Base-by-base conservation (phyloP, 2,329 filamentous ascomycete species). In the Malbranchea zuffiana region DNA sequence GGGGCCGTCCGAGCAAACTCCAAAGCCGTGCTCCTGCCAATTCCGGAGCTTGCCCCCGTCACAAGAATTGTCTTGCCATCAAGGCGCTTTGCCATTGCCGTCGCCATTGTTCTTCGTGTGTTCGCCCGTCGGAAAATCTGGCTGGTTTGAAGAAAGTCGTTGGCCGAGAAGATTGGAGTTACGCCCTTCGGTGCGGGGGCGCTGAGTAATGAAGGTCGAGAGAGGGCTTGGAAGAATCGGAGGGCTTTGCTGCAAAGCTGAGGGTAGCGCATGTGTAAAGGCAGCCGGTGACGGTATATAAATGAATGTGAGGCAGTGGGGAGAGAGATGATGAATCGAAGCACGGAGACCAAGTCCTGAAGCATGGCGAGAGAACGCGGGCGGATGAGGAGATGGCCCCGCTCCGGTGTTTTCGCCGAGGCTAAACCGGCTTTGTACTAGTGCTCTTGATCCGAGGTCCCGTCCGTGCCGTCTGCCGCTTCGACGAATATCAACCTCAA, bases 31-130 rank as follows among this genome's bases (percentile, higher is more conserved):
- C 59, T 63, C 41, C 51, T 75, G 16, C 90, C 90, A 60, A 98
- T 96, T 44, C 90, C 90, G 13, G 85, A 92, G 3, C 82, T 90
- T 20, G 90, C 90, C 39, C 90, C 90, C 4, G 90, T 96, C 45
- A 98, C 74, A 40, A 96, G 63, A 41, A 96, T 69, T 3, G 86
- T 96, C 68, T 96, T 96, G 72, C 86, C 86, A 53, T 81, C 73
- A 43, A 98, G 82, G 66, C 88, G 86, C 60, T 85, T 81, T 45
- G 72, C 72, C 63, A 82, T 77, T 54, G 80, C 76, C 25, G 83
- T 74, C 16, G 71, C 62, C 75, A 80, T 80, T 40, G 60, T 72
- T 51, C 69, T 57, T 52, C 43, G 49, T 13, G 51, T 25, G 32
- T 45, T 48, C 40, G 43, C 35, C 15, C 46, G 43, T 28, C 52